phyloP scores from a whole-genome alignment of 495 filamentous ascomycete species.

The Hypoxylon fuscum region DNA sequence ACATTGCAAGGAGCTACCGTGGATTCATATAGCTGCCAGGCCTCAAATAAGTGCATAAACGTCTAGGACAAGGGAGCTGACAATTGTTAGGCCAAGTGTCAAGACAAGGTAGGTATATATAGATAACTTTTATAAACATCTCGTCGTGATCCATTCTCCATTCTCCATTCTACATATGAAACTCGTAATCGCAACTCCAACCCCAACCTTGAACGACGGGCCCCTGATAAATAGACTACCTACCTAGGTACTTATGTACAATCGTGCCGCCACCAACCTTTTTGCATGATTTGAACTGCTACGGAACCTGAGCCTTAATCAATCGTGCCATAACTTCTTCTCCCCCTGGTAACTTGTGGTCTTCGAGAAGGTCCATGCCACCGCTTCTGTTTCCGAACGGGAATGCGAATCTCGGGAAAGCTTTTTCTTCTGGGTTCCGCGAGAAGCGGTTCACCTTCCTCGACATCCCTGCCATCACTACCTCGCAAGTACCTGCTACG shows the following conservation, averaged over 20 bases:
- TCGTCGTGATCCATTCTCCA: conserved; percentile 38
- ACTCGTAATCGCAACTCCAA: conserved; percentile 17
- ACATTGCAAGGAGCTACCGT: no score
- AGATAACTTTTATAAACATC: conserved; percentile 12
- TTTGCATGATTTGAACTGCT: conserved; percentile 1
- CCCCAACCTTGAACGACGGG: conserved; percentile 13
- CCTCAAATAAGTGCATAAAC: no score
- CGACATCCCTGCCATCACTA: conserved; percentile 13
- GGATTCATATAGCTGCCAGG: no score
- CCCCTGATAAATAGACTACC: conserved; percentile 1
- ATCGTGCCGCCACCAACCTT: conserved; percentile 3
- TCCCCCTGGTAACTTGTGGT: conserved; percentile 20
- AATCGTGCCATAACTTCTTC: conserved; percentile 35
- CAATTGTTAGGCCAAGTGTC: no score
- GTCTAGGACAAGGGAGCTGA: no score
- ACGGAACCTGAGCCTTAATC: conserved; percentile 10
- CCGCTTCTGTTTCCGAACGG: conserved; percentile 33
- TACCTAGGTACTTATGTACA: not conserved
- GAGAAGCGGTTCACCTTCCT: conserved; percentile 32
- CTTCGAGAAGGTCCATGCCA: conserved; percentile 38
- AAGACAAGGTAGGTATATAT: not conserved
- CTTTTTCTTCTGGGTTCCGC: conserved; percentile 12
- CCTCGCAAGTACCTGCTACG: conserved; percentile 13
- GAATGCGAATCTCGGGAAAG: conserved; percentile 27
- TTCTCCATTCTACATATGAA: conserved; percentile 40